These are phyloP conservation scores for Penicillium bovifimosum DNA, from an alignment of 495 filamentous ascomycete genomes.

Conservation along the genomic window DNA sequence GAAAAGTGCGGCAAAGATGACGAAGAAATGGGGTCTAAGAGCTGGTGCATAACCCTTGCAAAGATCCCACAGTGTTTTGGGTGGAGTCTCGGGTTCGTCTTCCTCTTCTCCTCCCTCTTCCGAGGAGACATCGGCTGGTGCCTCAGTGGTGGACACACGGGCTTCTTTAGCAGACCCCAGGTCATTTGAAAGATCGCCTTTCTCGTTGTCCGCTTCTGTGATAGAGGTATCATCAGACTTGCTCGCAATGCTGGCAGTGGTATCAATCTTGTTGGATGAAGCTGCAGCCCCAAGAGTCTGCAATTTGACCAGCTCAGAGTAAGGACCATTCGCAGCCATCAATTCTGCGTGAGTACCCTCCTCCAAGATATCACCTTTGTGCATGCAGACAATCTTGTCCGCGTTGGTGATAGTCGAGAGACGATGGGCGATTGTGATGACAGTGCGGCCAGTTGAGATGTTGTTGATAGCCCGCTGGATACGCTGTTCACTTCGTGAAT, in stretches of 20 bases:
- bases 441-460: slow-evolving; percentile 41
- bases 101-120: slow-evolving; percentile 19
- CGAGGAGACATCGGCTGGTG: slow-evolving; percentile 5
- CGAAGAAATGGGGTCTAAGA: slow-evolving; percentile 34
- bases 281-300: slow-evolving; percentile 34
- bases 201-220: slow-evolving; percentile 21
- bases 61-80: slow-evolving; percentile 30
- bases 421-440: slow-evolving; percentile 45
- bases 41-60: slow-evolving; percentile 29
- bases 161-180: slow-evolving; percentile 14
- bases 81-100: slow-evolving; percentile 27
- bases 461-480: slow-evolving; percentile 48
- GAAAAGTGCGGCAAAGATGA: slow-evolving; percentile 33
- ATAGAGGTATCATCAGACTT: slow-evolving; percentile 25
- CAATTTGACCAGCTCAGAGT: slow-evolving; percentile 41
- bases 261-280: slow-evolving; percentile 17
- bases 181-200: slow-evolving; percentile 13
- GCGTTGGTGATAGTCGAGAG: slow-evolving; percentile 50
- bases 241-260: slow-evolving; percentile 15
- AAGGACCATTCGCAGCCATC: slow-evolving; percentile 37
- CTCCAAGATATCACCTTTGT: slow-evolving; percentile 50
- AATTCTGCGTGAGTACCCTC: slow-evolving; percentile 46
- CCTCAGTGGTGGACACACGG: slow-evolving; percentile 13
- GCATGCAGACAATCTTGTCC: slow-evolving; percentile 62
- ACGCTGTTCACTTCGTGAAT: slow-evolving; percentile 48